Evolutionary conservation across 2,329 filamentous ascomycete genomes (phyloP).

Genomic region (Exophiala spinifera): DNA sequence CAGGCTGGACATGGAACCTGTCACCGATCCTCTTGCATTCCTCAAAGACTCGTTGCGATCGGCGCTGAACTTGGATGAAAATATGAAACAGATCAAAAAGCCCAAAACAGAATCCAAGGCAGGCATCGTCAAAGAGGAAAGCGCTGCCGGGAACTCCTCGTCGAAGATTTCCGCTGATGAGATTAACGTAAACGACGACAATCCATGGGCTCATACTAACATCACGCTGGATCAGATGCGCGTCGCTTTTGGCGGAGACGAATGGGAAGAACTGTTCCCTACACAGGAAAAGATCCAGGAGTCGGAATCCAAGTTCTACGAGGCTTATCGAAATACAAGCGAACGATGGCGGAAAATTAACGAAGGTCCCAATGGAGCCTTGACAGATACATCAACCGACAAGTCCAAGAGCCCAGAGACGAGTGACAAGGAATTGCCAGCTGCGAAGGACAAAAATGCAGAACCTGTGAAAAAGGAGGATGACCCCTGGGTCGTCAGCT

Average conservation of each 20-base stretch:
- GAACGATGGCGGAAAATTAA: slow-evolving; percentile 23
- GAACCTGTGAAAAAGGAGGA: slow-evolving; percentile 15
- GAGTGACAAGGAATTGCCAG: slow-evolving; percentile 19
- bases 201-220: slow-evolving; percentile 25
- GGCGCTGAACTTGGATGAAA: slow-evolving; percentile 48
- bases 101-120: slow-evolving; percentile 23
- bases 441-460: slow-evolving; percentile 11
- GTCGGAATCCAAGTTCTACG: slow-evolving; percentile 16
- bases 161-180: slow-evolving; percentile 15
- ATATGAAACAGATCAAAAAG: slow-evolving; percentile 41
- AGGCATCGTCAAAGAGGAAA: slow-evolving; percentile 19
- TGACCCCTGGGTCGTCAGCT: slow-evolving; percentile 22
- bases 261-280: slow-evolving; percentile 28
- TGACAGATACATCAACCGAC: slow-evolving; percentile 24
- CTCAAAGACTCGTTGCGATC: slow-evolving; percentile 52
- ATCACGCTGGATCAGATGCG: slow-evolving; percentile 24
- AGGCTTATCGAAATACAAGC: slow-evolving; percentile 22
- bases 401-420: slow-evolving; percentile 24
- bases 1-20: slow-evolving; percentile 44
- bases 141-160: slow-evolving; percentile 19
- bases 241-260: slow-evolving; percentile 25
- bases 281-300: slow-evolving; percentile 17
- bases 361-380: slow-evolving; percentile 20
- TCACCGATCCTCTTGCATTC: slow-evolving; percentile 57
- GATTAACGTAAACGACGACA: slow-evolving; percentile 4